Base-by-base conservation (phyloP, 176 grass and related monocot genomes). In the Ananas comosus region DNA sequence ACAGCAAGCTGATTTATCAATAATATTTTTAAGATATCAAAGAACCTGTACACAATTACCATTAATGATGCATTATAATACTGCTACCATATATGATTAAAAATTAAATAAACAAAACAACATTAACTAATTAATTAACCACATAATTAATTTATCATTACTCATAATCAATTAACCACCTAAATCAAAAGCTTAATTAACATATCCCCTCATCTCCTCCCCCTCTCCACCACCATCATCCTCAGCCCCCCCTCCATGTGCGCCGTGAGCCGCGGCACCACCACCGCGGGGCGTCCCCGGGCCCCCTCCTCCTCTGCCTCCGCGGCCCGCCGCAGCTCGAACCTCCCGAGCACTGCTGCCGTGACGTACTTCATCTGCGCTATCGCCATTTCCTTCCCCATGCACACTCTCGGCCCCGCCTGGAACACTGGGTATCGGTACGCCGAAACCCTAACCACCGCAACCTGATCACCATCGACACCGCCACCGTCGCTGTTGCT, bases 361-460 rank as follows among this genome's bases (percentile, higher is more conserved):
- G 73, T 51, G 5, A 47, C 23, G 50, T 64, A 65, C 64, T 19
- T 16, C 22, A 66, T 88, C 76, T 52, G 68, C 63, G 14, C 70
- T 51, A 63, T 85, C 12, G 50, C 64, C 61, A 12, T 28, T 16
- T 1, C 12, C 2, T 13, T 47, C 29, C 12, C 16, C 66, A 23
- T 24, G n/a, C 25, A 75, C 49, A 65, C 6, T 49, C 92, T 42
- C 23, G 92, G 92, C 8, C 92, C 92, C 11, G 79, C 92, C 77
- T 96, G 92, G 82, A 96, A 96, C 42, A 91, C 79, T 9, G 92
- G 85, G 76, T 75, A 96, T 75, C 88, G 88, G 79, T 86, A 96
- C 47, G 88, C 85, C 76, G 88, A 96, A 42, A 88, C 77, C 21
- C 80, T 70, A 42, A 49, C 73, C 23, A 63, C 65, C 1, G 71